Percentiles rank a stretch among this genome's conserved stretches.
phyloP scores from a whole-genome alignment of 108 stramenopile species.

The Nannochloropsis granulata region DNA sequence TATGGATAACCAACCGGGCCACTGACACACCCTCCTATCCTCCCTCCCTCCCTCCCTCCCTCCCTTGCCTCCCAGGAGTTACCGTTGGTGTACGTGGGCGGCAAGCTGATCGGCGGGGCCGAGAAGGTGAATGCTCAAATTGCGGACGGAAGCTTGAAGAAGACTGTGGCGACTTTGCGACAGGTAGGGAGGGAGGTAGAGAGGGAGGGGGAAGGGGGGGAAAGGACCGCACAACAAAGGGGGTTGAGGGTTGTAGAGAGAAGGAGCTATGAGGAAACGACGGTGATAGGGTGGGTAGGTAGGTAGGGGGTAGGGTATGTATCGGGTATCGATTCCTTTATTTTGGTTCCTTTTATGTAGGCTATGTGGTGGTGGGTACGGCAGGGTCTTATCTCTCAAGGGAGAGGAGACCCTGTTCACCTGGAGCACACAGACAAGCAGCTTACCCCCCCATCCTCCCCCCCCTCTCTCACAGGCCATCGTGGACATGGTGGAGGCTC shows the following conservation, averaged over 20 bases:
- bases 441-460: not conserved
- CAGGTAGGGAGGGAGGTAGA: not conserved
- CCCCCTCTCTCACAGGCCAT: not conserved
- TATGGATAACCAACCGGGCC: too few species aligned
- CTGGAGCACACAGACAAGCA: not conserved
- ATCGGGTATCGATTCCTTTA: too few species aligned
- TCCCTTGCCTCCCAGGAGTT: not conserved
- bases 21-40: not conserved
- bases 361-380: too few species aligned
- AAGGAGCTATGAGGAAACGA: too few species aligned
- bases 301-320: too few species aligned
- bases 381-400: not conserved
- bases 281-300: too few species aligned
- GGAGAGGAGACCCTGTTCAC: not conserved
- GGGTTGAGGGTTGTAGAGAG: not conserved
- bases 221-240: not conserved
- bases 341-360: too few species aligned
- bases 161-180: not conserved
- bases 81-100: not conserved
- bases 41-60: not conserved
- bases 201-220: not conserved
- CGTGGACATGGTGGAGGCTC: constrained; percentile 2
- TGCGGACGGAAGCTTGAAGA: not conserved
- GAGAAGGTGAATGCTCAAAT: not conserved
- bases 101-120: not conserved